These are phyloP conservation scores for Houttuynia cordata DNA, from an alignment of 164 flowering plant species.

Conservation along the genomic window DNA sequence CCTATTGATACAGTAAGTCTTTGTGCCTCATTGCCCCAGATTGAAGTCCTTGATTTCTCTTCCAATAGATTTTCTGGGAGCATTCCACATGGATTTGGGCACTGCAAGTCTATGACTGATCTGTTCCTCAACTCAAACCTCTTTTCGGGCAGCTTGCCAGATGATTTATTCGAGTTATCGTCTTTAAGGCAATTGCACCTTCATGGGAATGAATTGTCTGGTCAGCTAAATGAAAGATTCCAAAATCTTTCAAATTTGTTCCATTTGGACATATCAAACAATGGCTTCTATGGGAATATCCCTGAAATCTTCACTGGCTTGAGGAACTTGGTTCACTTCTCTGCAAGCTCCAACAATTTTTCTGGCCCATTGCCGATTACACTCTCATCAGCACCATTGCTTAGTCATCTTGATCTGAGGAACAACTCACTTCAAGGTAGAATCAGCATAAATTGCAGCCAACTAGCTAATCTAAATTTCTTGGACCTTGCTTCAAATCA, in stretches of 20 bases:
- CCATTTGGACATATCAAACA: conserved; percentile 6
- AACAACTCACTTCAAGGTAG: conserved; percentile 12
- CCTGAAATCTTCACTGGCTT: conserved; percentile 9
- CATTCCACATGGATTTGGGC: conserved; percentile 2
- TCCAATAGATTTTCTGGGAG: conserved; percentile 3
- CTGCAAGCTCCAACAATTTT: conserved; percentile 7
- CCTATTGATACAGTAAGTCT: conserved; percentile 1
- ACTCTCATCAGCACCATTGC: background rate
- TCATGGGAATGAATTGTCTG: conserved; percentile 6
- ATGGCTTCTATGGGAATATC: conserved; percentile 9
- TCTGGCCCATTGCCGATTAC: conserved; percentile 6
- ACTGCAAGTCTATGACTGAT: background rate
- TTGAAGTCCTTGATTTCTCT: conserved; percentile 5
- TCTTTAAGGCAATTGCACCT: conserved; percentile 4
- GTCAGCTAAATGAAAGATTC: conserved; percentile 1
- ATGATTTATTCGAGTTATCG: conserved; percentile 5
- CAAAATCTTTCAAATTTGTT: conserved; percentile 5
- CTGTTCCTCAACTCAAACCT: conserved; percentile 6
- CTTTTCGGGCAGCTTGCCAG: conserved; percentile 1
- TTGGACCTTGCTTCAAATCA: conserved; percentile 44
- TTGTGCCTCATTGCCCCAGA: background rate
- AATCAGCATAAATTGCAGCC: conserved; percentile 37
- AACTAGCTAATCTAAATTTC: conserved; percentile 28
- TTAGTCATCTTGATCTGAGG: conserved; percentile 5
- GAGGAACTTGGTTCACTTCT: conserved; percentile 1